A percentile compares a stretch with the other conserved stretches of the same genome.
These are phyloP conservation scores for Rhizophora apiculata DNA, from an alignment of 345 rosid genomes.

Conservation along the genomic window DNA sequence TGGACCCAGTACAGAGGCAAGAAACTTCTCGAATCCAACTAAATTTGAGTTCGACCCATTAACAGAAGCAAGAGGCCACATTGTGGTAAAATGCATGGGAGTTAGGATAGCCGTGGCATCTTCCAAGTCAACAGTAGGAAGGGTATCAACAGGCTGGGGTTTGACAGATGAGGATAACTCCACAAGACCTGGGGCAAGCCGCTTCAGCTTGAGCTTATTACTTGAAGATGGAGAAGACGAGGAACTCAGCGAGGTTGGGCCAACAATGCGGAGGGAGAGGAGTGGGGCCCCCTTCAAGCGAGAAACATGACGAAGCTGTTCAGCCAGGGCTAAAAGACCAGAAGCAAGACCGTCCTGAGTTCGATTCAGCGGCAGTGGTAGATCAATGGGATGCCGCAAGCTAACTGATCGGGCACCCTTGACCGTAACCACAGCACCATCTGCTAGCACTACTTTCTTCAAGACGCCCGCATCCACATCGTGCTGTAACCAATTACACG, in stretches of 20 bases:
- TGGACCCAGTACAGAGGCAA: slow-evolving; percentile 73
- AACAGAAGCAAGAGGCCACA: slow-evolving; percentile 89
- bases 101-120: slow-evolving; percentile 55
- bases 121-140: slow-evolving; percentile 31
- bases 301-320: slow-evolving; percentile 63
- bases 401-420: slow-evolving; percentile 96
- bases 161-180: slow-evolving; percentile 55
- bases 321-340: slow-evolving; percentile 78
- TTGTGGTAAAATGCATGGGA: slow-evolving; percentile 65
- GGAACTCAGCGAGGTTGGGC: slow-evolving; percentile 68
- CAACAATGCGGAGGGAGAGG: slow-evolving; percentile 87
- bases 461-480: slow-evolving; percentile 93
- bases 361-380: slow-evolving; percentile 71
- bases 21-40: slow-evolving; percentile 68
- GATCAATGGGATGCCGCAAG: slow-evolving; percentile 80
- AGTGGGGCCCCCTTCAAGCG: slow-evolving; percentile 43
- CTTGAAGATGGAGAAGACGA: slow-evolving; percentile 39
- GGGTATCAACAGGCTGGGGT: slow-evolving; percentile 32
- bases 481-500: slow-evolving; percentile 48
- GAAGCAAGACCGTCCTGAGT: slow-evolving; percentile 64
- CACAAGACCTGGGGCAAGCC: slow-evolving; percentile 86
- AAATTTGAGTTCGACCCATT: slow-evolving; percentile 73
- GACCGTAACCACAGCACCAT: slow-evolving; percentile 86
- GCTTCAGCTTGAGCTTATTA: slow-evolving; percentile 77
- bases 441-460: slow-evolving; percentile 86